Base-by-base conservation (phyloP, 2,329 filamentous ascomycete genomes). In the Emergomyces pasteurianus region DNA sequence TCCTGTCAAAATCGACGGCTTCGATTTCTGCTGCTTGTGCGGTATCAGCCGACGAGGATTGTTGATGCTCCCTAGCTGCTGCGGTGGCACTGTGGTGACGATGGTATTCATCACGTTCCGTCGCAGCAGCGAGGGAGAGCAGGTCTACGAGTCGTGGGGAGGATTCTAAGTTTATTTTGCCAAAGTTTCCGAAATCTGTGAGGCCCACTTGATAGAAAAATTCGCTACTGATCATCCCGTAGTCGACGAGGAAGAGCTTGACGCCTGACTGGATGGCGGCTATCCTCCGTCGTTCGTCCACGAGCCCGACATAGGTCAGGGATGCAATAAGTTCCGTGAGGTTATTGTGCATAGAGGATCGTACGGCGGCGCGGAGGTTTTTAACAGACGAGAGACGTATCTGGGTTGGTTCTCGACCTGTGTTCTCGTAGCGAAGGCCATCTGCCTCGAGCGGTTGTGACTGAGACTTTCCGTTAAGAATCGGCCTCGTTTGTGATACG, bases 141-240 rank as follows among this genome's bases (percentile, higher is more conserved):
- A 97, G 74, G 61, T 88, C 84, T 4, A 80, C 77, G 5, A 99
- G 76, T 61, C 85, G 80, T 0, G 96, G 81, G 0, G 90, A 82
- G 1, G 90, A 89, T 56, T 85, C 83, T 68, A 99, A 90, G 12
- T 83, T 85, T 62, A 99, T 91, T 26, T 80, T 74, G 2, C 94
- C 94, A 69, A 96, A 96, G 71, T 99, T 99, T 1, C 88, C 90
- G 74, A 99, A 99, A 70, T 99, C 91, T 0, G 91, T 95, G 42
- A 99, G 81, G 0, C 91, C 92, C 23, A 97, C 77, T 75, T 99
- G 94, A 76, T 99, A 99, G 73, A 97, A 95, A 72, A 92, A 95
- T 68, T 97, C 92, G 63, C 86, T 88, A 72, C 85, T 89, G 1
- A 89, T 78, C 71, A 92, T 86, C 12, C 91, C 94, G 70, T 99